Conservation (phyloP, 139 green algal genomes). For the Tetradesmus obliquus region DNA sequence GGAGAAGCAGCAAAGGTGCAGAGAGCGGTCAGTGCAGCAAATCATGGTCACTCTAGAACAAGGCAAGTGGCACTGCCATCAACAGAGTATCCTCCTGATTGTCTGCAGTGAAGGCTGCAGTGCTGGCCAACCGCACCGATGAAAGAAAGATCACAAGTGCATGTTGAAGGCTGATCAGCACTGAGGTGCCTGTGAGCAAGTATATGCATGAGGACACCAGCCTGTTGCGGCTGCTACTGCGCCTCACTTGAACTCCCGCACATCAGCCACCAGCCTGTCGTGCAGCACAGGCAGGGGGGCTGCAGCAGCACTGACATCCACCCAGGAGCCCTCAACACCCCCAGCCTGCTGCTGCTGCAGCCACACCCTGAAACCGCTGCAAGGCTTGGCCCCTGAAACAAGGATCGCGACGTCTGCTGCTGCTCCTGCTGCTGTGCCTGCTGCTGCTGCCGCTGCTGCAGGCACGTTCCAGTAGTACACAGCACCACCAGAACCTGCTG, state of each 20-base stretch:
- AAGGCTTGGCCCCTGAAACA: constrained; percentile 44
- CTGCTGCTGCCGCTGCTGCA: neutral
- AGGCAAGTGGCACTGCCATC: too few species aligned
- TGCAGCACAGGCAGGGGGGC: neutral
- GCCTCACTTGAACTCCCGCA: constrained; percentile 24
- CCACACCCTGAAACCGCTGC: constrained; percentile 47
- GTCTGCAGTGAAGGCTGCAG: too few species aligned
- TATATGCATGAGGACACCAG: neutral
- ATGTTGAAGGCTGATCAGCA: too few species aligned
- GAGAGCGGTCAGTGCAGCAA: neutral
- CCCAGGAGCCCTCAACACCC: neutral
- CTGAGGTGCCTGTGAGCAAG: too few species aligned
- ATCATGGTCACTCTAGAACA: neutral
- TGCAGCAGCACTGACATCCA: neutral
- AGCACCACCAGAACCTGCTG: neutral
- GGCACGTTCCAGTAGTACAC: neutral
- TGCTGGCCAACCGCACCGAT: too few species aligned
- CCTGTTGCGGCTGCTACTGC: neutral
- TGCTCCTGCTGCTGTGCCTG: neutral
- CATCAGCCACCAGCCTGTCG: constrained; percentile 14
- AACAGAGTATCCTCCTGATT: too few species aligned
- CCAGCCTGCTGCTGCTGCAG: constrained; percentile 13
- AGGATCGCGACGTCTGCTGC: constrained; percentile 3
- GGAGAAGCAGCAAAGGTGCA: neutral
- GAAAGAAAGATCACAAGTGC: too few species aligned